Evolutionary conservation across 106 monocot genomes (phyloP).

Genomic region (Vanilla planifolia): DNA sequence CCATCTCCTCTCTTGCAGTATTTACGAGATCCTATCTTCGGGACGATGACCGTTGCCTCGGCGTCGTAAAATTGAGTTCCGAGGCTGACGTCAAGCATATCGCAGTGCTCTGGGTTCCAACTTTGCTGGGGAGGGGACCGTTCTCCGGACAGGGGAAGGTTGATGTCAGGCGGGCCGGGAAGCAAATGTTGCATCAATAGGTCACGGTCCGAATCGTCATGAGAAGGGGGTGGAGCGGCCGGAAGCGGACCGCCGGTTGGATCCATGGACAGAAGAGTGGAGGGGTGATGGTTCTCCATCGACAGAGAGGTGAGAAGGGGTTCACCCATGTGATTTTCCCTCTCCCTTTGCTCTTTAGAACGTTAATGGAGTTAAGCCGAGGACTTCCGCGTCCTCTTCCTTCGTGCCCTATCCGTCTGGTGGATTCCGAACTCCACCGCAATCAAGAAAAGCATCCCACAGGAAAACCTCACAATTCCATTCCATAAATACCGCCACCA

Average conservation of each 20-base stretch:
- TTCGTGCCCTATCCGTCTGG: conserved; percentile 25
- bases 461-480: conserved; percentile 36
- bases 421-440: conserved; percentile 37
- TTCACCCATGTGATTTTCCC: conserved; percentile 28
- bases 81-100: conserved; percentile 33
- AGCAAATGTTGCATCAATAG: conserved; percentile 25
- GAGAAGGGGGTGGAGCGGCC: conserved; percentile 9
- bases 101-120: conserved; percentile 30
- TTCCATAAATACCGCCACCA: conserved; percentile 28
- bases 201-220: conserved; percentile 29
- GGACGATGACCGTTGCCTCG: conserved; percentile 19
- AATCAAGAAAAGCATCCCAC: conserved; percentile 48
- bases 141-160: conserved; percentile 35
- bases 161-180: conserved; percentile 39
- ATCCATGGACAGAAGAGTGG: conserved; percentile 35
- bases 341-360: background rate
- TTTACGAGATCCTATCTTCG: conserved; percentile 35
- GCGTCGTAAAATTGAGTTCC: conserved; percentile 37
- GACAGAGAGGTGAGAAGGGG: conserved; percentile 38
- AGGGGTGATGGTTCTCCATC: conserved; percentile 46
- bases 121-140: conserved; percentile 23
- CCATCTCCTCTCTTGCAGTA: conserved; percentile 36
- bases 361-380: background rate
- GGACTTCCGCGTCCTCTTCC: conserved; percentile 14
- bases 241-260: conserved; percentile 12